phyloP scores from a whole-genome alignment of 75 land plant species.

The Selaginella moellendorffii region DNA sequence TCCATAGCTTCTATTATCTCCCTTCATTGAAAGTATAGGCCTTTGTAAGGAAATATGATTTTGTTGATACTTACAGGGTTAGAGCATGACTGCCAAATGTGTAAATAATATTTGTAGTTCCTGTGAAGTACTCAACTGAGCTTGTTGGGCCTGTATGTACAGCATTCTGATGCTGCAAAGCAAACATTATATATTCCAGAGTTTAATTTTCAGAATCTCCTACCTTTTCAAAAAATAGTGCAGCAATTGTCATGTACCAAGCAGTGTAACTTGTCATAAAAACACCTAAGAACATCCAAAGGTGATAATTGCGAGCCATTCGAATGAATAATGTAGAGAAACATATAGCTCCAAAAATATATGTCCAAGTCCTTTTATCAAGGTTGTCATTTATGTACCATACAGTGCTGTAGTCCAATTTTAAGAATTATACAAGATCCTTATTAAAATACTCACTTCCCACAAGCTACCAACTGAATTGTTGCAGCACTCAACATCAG shows the following conservation, averaged over 20 bases:
- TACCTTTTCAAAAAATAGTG: neutral
- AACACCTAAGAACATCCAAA: neutral
- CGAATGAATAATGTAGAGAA: neutral
- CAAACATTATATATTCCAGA: neutral
- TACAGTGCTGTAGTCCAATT: neutral
- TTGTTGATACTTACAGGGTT: neutral
- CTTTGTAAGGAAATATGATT: neutral
- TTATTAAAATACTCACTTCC: neutral
- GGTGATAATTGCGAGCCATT: neutral
- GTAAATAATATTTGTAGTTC: neutral
- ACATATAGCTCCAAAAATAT: neutral
- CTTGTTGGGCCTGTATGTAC: neutral
- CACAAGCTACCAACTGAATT: neutral
- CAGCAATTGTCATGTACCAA: neutral
- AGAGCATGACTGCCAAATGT: neutral
- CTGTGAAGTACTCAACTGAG: neutral
- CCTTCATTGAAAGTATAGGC: neutral
- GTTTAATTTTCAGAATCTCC: neutral
- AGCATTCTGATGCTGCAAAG: neutral
- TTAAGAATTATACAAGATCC: neutral
- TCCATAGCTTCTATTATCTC: neutral
- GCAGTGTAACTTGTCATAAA: neutral
- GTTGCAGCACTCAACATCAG: neutral
- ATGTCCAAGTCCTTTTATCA: neutral
- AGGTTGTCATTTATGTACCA: neutral